Base-by-base conservation (phyloP, 352 stramenopile species). In the Phytophthora cryptogea region DNA sequence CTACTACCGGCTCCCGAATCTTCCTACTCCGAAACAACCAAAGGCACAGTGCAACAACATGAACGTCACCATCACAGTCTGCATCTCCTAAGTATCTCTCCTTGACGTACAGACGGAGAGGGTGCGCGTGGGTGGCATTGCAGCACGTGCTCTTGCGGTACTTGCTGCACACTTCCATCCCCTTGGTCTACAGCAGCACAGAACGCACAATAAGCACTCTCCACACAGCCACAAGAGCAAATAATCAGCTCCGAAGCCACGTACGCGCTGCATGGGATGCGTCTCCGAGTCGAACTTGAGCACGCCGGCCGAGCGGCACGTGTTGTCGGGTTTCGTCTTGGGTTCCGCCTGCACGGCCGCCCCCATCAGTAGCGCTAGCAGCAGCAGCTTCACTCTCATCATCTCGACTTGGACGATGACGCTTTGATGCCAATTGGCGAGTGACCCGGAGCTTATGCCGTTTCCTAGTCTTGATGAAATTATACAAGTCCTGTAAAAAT, bases 141-240 rank as follows among this genome's bases (percentile, higher is more conserved):
- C 86, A 94, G 73, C 86, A 92, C 57, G 83, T 92, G 70, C 82
- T 92, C 54, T 86, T 79, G 33, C 62, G 63, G 66, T 94, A 94
- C 57, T 94, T 90, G 65, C 67, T 84, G 63, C 85, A 94, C 10
- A 92, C 77, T 31, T 94, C 81, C 48, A 94, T 69, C 1, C 74
- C 70, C 28, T 86, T 82, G 23, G 47, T 80, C 83, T 89, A 42
- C 31, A 26, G 16, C 36, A 28, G 11, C 13, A 44, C 26, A 57
- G 7, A 20, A 40, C 10, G 31, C 31, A 32, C 32, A 54, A 42
- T 33, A 51, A 42, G 13, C 16, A 54, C 41, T 30, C 32, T 13
- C 20, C 23, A 13, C 5, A 27, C 6, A 33, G 35, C n/a, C 58
- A 28, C 6, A 8, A 46, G 31, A 28, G 8, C 20, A 4, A 64